phyloP scores from a whole-genome alignment of 1,284 basidiomycete genomes.

The Ganoderma multipileum region DNA sequence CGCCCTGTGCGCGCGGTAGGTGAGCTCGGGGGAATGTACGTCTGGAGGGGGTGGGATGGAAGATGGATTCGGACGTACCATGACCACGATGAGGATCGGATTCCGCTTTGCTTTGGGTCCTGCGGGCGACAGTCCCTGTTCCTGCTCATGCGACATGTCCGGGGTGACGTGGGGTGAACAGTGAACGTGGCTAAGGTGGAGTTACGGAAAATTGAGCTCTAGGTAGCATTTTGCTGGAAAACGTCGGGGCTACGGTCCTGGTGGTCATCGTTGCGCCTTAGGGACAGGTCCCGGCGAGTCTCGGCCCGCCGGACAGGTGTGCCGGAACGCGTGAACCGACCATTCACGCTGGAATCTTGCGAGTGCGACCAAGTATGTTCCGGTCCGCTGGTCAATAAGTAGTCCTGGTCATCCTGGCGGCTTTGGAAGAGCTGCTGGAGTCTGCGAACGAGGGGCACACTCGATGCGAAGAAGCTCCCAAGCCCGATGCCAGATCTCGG shows the following conservation, averaged over 20 bases:
- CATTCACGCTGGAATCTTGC: too few species aligned
- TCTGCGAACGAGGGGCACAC: too few species aligned
- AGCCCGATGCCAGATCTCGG: too few species aligned
- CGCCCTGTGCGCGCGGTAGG: conserved; percentile 56
- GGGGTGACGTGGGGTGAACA: neutral
- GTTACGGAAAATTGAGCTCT: neutral
- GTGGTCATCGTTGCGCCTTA: neutral
- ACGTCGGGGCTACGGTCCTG: neutral
- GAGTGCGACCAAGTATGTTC: too few species aligned
- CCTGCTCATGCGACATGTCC: conserved; percentile 16
- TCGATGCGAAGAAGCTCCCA: too few species aligned
- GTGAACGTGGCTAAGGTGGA: neutral
- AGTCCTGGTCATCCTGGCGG: too few species aligned
- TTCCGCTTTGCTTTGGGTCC: conserved; percentile 20
- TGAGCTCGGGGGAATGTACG: neutral
- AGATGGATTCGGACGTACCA: conserved; percentile 44
- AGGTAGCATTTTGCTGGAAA: neutral
- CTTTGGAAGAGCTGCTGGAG: too few species aligned
- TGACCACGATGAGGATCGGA: conserved; percentile 52
- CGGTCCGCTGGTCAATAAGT: too few species aligned
- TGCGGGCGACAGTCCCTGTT: conserved; percentile 19
- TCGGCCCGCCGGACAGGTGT: neutral
- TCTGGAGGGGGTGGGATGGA: neutral
- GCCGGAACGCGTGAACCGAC: neutral
- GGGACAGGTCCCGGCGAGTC: neutral